Evolutionary conservation across 1,284 basidiomycete species (phyloP).

Genomic region (Neonothopanus nambi): DNA sequence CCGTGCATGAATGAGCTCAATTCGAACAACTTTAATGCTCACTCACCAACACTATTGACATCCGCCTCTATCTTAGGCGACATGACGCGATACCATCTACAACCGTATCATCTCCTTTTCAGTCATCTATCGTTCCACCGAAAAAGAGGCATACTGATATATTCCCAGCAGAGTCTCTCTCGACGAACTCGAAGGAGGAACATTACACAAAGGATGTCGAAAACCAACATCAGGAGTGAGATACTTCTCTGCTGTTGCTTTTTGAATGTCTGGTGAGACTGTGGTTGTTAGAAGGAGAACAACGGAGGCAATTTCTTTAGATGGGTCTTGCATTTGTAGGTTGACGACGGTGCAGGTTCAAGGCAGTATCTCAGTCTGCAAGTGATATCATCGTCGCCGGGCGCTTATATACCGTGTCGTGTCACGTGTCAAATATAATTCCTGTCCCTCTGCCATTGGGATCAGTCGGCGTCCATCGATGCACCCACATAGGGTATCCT

Average conservation of each 20-base stretch:
- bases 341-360: too few relatives aligned
- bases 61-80: conserved; percentile 47
- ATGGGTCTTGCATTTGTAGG: conserved; percentile 60
- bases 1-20: not conserved
- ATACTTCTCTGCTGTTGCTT: conserved; percentile 45
- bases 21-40: not conserved
- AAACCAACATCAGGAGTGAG: conserved; percentile 53
- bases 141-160: conserved; percentile 43
- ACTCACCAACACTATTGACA: conserved; percentile 45
- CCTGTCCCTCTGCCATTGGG: too few relatives aligned
- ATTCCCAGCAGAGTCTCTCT: conserved; percentile 52
- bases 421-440: too few relatives aligned
- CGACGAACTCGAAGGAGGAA: conserved; percentile 44
- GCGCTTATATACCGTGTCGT: too few relatives aligned
- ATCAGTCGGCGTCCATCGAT: too few relatives aligned
- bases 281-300: conserved; percentile 44
- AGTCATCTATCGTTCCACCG: not conserved
- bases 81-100: conserved; percentile 61
- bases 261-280: conserved; percentile 50
- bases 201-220: conserved; percentile 52
- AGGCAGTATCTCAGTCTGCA: too few relatives aligned
- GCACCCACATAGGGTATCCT: too few relatives aligned
- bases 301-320: conserved; percentile 46
- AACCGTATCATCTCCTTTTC: not conserved
- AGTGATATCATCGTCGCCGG: too few relatives aligned